A percentile compares a stretch with the other conserved stretches of the same genome.
Evolutionary conservation across 2,329 filamentous ascomycete species (phyloP).

Genomic region (Penicillium digitatum): DNA sequence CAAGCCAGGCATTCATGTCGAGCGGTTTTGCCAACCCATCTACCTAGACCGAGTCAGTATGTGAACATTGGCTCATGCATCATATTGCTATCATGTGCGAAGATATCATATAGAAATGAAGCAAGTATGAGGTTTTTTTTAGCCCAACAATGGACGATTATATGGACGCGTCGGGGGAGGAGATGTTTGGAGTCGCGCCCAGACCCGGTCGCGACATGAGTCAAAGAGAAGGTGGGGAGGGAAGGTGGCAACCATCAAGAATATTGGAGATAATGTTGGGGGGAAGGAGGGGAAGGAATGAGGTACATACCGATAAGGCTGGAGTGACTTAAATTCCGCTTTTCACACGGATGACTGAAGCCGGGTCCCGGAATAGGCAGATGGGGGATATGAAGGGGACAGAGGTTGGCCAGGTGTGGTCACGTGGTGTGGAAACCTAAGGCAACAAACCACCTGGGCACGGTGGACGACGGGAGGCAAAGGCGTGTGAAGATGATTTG

Average conservation of each 20-base stretch:
- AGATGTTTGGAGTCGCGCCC: slow-evolving; percentile 22
- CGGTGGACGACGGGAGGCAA: background rate
- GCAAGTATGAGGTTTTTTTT: background rate
- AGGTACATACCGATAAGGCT: slow-evolving; percentile 43
- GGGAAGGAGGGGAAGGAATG: slow-evolving; percentile 12
- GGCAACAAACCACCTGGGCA: slow-evolving; percentile 16
- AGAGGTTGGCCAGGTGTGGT: slow-evolving; percentile 29
- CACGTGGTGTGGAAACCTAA: slow-evolving; percentile 24
- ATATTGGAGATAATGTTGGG: slow-evolving; percentile 2
- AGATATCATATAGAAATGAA: background rate
- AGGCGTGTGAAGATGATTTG: background rate
- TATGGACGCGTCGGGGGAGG: slow-evolving; percentile 19
- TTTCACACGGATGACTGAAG: slow-evolving; percentile 37
- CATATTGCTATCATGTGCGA: slow-evolving; percentile 22
- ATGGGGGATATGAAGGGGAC: slow-evolving; percentile 20
- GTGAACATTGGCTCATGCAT: slow-evolving; percentile 3
- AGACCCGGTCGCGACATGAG: slow-evolving; percentile 22
- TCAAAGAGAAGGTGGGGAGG: slow-evolving; percentile 9
- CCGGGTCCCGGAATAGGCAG: slow-evolving; percentile 36
- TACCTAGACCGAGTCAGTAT: slow-evolving; percentile 27
- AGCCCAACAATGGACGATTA: slow-evolving; percentile 1
- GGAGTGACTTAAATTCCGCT: slow-evolving; percentile 39
- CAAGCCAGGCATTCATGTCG: slow-evolving; percentile 52
- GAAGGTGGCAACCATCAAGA: background rate
- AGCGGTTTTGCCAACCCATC: slow-evolving; percentile 47